Evolutionary conservation across 768 basidiomycete genomes (phyloP), one percentile per base, ranked within the genome.

Genomic region (Asterophora lycoperdoides): DNA sequence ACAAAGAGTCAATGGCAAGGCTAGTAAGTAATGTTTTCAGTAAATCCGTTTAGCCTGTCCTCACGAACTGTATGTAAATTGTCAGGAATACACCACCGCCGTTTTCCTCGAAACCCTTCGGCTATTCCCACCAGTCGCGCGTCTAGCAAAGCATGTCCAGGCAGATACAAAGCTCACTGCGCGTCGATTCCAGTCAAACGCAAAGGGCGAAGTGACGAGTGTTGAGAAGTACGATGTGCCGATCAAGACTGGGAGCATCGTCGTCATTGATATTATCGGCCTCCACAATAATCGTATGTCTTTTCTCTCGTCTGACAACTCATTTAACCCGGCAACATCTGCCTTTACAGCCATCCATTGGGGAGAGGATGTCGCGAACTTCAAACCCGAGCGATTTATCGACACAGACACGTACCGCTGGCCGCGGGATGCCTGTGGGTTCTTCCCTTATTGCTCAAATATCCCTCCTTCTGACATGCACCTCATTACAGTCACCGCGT

Each of bases 361-460:
- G 78, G 78, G 78, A 5, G 58, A 66, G 10, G 76, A 79, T 44
- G 64, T 48, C 0, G 59, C 51, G 8, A 67, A 69, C 15, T 80
- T 77, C 64, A 76, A 62, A 39, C 77, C 77, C 0, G 73, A 75
- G 38, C 69, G 74, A 0, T 80, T 79, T 57, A 65, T 80, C 20
- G 77, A 79, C 44, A 77, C 74, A 0, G 68, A 68, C 5, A 61
- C 67, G 1, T 78, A 79, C 46, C 66, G 67, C 26, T 80, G 77
- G 77, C 78, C 76, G 11, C 70, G 78, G 18, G 67, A 77, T 46
- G 77, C 74, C 11, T 77, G 76, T 75, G 48, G 38, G 75, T 42
- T 9, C 23, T 17, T 2, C 3, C 48, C 3, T 20, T 37, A 43
- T 15, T 32, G 11, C 15, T 34, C 36, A 36, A 42, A 36, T 26